phyloP scores from a whole-genome alignment of 495 filamentous ascomycete species.

The Astrocystis sublimbata region DNA sequence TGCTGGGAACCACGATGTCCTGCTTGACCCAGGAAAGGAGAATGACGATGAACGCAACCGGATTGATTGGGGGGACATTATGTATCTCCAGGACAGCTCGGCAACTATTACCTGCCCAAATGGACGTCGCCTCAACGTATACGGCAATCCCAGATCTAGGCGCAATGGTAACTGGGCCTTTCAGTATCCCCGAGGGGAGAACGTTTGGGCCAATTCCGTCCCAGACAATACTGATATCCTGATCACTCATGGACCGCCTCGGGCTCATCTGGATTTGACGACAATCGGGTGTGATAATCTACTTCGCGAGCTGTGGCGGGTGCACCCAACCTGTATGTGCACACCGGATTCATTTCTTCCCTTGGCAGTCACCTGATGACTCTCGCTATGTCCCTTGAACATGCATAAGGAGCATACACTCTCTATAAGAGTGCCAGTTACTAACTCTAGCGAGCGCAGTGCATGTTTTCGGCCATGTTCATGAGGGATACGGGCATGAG shows the following conservation, averaged over 20 bases:
- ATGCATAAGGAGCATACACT: no score
- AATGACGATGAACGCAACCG: conserved; percentile 18
- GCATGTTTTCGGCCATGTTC: conserved; percentile 80
- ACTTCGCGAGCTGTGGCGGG: conserved; percentile 65
- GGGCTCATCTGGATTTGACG: conserved; percentile 63
- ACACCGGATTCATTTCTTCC: no score
- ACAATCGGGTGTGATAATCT: conserved; percentile 65
- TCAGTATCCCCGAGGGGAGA: conserved; percentile 23
- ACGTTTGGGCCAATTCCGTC: conserved; percentile 38
- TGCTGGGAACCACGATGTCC: conserved; percentile 59
- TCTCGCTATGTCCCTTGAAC: no score
- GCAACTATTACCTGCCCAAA: conserved; percentile 31
- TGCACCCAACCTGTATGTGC: conserved; percentile 60
- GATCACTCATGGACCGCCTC: conserved; percentile 70
- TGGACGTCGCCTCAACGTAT: conserved; percentile 38
- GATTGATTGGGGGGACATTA: conserved; percentile 48
- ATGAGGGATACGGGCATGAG: conserved; percentile 53
- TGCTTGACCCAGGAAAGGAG: conserved; percentile 24
- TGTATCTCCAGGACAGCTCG: conserved; percentile 46
- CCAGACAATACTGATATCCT: conserved; percentile 67
- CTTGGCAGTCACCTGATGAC: no score
- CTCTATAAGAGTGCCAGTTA: no score
- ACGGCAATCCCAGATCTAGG: conserved; percentile 40
- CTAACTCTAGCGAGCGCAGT: no score
- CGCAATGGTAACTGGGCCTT: conserved; percentile 37